Base-by-base conservation (phyloP, 495 filamentous ascomycete genomes). In the Xylaria acuta region DNA sequence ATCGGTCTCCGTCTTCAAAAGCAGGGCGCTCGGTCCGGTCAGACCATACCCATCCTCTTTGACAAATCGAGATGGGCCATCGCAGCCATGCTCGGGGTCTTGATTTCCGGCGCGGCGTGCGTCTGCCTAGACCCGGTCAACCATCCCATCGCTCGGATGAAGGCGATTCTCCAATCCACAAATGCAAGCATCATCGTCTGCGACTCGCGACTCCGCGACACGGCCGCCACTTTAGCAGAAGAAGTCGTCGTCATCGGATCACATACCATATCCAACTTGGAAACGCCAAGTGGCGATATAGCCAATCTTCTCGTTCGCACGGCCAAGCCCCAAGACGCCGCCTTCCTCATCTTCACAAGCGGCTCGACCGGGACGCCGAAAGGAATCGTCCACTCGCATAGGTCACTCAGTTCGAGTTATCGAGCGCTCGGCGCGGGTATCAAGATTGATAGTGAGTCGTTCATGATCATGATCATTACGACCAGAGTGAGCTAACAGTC, bases 101-200 rank as follows among this genome's bases (percentile, higher is more conserved):
- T 87, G 32, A 84, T 82, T 47, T 80, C 85, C 11, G 86, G 86
- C 12, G 83, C 75, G 6, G 82, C 74, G 30, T 82, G 78, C 71
- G 88, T 89, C 22, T 86, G 87, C 6, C 76, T 91, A n/a, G 88
- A 91, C 47, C 86, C 89, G 9, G 80, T 81, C 3, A 88, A 90
- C 70, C 89, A n/a, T n/a, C n/a, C n/a, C n/a, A n/a, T n/a, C n/a
- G n/a, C n/a, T n/a, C n/a, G n/a, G n/a, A n/a, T n/a, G n/a, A n/a
- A n/a, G n/a, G n/a, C n/a, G n/a, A n/a, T n/a, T n/a, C n/a, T n/a
- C n/a, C n/a, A n/a, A n/a, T n/a, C n/a, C n/a, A n/a, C n/a, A n/a
- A n/a, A n/a, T n/a, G n/a, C n/a, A n/a, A n/a, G n/a, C n/a, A n/a
- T n/a, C n/a, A n/a, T n/a, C n/a, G n/a, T n/a, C n/a, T n/a, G n/a